Evolutionary conservation across 2,329 filamentous ascomycete species (phyloP), one percentile per base, ranked within the genome.

Genomic region (Myriosclerotinia scirpicola): DNA sequence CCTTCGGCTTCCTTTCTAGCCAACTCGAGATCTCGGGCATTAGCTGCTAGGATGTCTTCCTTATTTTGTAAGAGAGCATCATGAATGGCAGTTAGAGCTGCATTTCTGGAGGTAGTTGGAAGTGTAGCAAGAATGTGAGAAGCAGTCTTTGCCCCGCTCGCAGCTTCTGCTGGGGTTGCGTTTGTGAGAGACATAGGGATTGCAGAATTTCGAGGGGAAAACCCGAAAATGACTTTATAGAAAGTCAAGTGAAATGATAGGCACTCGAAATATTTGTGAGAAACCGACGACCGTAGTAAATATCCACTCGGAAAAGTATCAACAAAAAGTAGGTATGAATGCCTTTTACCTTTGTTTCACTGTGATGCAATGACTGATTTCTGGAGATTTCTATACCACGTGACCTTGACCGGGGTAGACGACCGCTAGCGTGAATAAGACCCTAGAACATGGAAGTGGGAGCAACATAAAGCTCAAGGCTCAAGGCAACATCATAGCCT

Each of bases 81-180:
- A 79, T 98, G 89, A 69, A 99, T 92, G 38, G 89, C 86, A 58
- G 90, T 91, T 70, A 99, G 83, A 58, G 95, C 94, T 67, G 89
- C 86, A 80, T 98, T 97, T 75, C 95, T 90, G 34, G 89, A 89
- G 52, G 84, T 80, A 50, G 87, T 86, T 4, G 92, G 85, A 59
- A 98, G 87, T 1, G 91, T 90, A 59, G 93, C 92, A 54, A 99
- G 87, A 63, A 87, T 85, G 76, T 92, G 90, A 42, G 95, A 96
- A 20, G 94, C 92, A 56, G 85, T 80, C 75, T 93, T 93, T 69
- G 94, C 94, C 58, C 89, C 85, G 74, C 83, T 84, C 48, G 94
- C 94, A 63, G 91, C 90, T 71, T 93, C 87, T 65, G 86, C 81
- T 58, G 94, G 91, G 42, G 89, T 90, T 64, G 90, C 91, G 78